phyloP scores from a whole-genome alignment of 352 stramenopile genomes.

The Pilasporangium apinafurcum region DNA sequence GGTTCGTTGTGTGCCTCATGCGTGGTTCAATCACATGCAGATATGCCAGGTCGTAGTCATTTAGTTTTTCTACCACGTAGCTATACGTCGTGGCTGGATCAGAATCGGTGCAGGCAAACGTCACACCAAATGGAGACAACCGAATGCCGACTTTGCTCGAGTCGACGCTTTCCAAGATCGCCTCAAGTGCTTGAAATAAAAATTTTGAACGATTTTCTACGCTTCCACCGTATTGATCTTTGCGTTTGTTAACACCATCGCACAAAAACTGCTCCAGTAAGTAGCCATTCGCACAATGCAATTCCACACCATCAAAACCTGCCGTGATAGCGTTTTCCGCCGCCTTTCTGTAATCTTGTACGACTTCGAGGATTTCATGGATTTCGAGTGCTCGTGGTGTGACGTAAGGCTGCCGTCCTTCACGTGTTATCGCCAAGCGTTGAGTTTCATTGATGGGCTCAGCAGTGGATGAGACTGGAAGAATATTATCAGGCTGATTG shows the following conservation, averaged over 20 bases:
- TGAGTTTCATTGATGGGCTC: conserved; percentile 9
- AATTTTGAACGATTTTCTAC: conserved; percentile 67
- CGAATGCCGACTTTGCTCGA: conserved; percentile 4
- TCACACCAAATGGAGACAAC: conserved; percentile 6
- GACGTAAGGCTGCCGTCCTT: conserved; percentile 19
- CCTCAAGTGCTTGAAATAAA: conserved; percentile 47
- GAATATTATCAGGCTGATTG: conserved; percentile 42
- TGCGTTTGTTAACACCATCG: conserved; percentile 49
- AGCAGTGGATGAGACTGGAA: conserved; percentile 37
- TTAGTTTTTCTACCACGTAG: conserved; percentile 26
- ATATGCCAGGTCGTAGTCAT: conserved; percentile 31
- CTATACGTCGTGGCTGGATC: conserved; percentile 26
- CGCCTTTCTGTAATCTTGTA: conserved; percentile 51
- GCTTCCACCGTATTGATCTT: conserved; percentile 70
- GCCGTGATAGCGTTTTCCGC: conserved; percentile 55
- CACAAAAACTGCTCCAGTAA: conserved; percentile 85
- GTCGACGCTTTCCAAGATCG: neutral
- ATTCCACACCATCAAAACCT: conserved; percentile 86
- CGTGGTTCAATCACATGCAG: conserved; percentile 46
- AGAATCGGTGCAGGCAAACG: conserved; percentile 25
- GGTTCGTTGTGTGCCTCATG: conserved; percentile 14
- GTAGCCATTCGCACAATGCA: conserved; percentile 87
- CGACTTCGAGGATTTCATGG: conserved; percentile 50
- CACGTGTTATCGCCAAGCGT: conserved; percentile 12
- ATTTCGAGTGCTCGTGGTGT: conserved; percentile 41